Percentiles rank a stretch among this genome's conserved stretches.
Evolutionary conservation across 176 grass and related monocot genomes (phyloP).

Genomic region (Hsuehochloa calcarea): DNA sequence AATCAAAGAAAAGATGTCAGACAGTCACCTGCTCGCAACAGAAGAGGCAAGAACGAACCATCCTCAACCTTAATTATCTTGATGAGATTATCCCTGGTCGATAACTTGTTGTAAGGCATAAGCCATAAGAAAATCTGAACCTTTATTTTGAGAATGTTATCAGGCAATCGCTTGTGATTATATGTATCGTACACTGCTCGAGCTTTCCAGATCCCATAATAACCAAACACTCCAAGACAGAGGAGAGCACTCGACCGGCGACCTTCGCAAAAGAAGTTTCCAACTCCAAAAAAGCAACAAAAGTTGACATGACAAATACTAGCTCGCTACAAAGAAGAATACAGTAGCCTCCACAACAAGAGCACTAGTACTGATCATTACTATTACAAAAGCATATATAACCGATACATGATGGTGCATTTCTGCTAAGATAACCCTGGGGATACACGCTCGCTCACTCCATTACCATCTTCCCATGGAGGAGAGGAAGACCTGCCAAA

Average conservation of each 20-base stretch:
- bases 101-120: too few species aligned
- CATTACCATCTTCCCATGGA: slow-evolving; percentile 14
- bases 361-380: not conserved
- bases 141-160: not conserved
- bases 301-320: not conserved
- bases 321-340: not conserved
- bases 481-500: slow-evolving; percentile 49
- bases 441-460: slow-evolving; percentile 3
- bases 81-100: too few species aligned
- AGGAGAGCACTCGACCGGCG: not conserved
- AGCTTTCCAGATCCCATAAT: not conserved
- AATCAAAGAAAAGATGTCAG: too few species aligned
- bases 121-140: too few species aligned
- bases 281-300: not conserved
- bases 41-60: too few species aligned
- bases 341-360: not conserved
- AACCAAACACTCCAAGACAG: not conserved
- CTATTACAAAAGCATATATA: not conserved
- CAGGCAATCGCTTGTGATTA: not conserved
- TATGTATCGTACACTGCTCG: not conserved
- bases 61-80: too few species aligned
- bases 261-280: not conserved
- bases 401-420: slow-evolving; percentile 17
- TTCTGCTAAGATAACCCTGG: not conserved
- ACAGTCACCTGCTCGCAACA: too few species aligned